A percentile compares a stretch with the other conserved stretches of the same genome.
phyloP scores from a whole-genome alignment of 1,284 basidiomycete species.

The Fomitopsis pinicola region DNA sequence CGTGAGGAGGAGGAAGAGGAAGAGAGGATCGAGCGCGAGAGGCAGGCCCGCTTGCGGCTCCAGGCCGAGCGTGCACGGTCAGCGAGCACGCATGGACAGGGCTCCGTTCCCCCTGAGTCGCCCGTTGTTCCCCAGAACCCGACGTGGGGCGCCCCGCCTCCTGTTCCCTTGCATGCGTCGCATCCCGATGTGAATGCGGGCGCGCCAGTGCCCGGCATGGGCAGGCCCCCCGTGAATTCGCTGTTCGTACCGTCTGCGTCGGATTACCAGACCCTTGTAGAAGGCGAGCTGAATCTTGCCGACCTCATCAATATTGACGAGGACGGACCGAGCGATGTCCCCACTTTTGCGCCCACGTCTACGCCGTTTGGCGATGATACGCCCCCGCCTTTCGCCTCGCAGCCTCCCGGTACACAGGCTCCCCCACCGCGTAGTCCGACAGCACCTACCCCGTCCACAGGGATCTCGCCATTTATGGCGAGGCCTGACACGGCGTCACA shows the following conservation, averaged over 20 bases:
- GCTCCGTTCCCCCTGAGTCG: conserved; percentile 61
- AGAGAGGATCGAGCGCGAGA: conserved; percentile 60
- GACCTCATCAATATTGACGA: conserved; percentile 79
- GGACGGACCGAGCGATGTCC: conserved; percentile 36
- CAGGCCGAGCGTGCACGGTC: conserved; percentile 30
- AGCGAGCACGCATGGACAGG: conserved; percentile 17
- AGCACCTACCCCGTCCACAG: conserved; percentile 21
- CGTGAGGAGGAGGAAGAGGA: conserved; percentile 52
- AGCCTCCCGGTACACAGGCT: conserved; percentile 4
- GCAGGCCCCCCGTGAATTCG: conserved; percentile 31
- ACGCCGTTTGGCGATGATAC: conserved; percentile 15
- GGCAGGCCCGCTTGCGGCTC: conserved; percentile 47
- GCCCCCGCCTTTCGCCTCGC: conserved; percentile 4
- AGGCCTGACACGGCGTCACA: conserved; percentile 39
- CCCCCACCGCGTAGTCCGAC: conserved; percentile 11
- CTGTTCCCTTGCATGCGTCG: conserved; percentile 41
- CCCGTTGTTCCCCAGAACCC: conserved; percentile 41
- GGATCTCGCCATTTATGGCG: conserved; percentile 50
- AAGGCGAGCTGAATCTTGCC: conserved; percentile 66
- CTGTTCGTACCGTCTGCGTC: conserved; percentile 40
- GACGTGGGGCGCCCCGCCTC: conserved; percentile 58
- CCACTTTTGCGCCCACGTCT: conserved; percentile 12
- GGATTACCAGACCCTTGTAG: conserved; percentile 34
- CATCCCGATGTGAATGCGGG: conserved; percentile 22
- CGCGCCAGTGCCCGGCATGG: conserved; percentile 17